Percentiles rank a stretch among this genome's conserved stretches.
These are phyloP conservation scores for Daedalea quercina DNA, from an alignment of 768 basidiomycete genomes.

Conservation along the genomic window DNA sequence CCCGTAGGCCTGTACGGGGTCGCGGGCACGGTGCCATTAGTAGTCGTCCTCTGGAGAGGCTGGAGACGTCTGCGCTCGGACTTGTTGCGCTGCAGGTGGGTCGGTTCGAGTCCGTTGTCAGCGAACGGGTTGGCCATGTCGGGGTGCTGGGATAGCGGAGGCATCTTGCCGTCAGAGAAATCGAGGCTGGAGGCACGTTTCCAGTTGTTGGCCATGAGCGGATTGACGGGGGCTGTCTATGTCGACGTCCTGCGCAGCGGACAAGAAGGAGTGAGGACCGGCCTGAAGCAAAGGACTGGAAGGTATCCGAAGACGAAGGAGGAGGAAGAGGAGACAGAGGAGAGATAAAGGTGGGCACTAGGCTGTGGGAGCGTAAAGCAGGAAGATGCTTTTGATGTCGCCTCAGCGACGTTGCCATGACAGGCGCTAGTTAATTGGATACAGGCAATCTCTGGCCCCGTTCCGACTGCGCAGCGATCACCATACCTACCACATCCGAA, in stretches of 20 bases:
- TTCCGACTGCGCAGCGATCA: neutral
- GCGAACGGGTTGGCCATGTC: constrained; percentile 22
- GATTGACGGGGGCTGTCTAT: constrained; percentile 3
- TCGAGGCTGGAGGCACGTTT: constrained; percentile 57
- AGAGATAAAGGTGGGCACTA: constrained; percentile 9
- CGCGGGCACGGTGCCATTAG: constrained; percentile 22
- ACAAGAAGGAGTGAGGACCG: constrained; percentile 32
- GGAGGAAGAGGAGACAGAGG: constrained; percentile 8
- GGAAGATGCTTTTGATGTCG: constrained; percentile 11
- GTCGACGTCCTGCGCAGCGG: constrained; percentile 29
- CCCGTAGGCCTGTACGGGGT: constrained; percentile 32
- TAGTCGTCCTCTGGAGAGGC: constrained; percentile 66
- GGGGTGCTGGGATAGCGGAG: constrained; percentile 47
- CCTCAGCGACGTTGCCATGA: constrained; percentile 16
- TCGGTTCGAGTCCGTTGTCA: constrained; percentile 25
- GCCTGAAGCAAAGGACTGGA: constrained; percentile 32
- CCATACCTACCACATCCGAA: neutral
- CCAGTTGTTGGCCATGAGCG: constrained; percentile 28
- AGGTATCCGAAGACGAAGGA: constrained; percentile 9
- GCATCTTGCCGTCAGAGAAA: constrained; percentile 50
- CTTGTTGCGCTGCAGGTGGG: constrained; percentile 76
- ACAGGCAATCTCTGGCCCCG: neutral
- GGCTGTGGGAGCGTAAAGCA: constrained; percentile 6
- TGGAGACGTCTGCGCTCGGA: constrained; percentile 79
- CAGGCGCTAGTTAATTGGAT: constrained; percentile 4